Base-by-base conservation (phyloP, 2,329 filamentous ascomycete genomes). In the Arthrobotrys sphaeroides region DNA sequence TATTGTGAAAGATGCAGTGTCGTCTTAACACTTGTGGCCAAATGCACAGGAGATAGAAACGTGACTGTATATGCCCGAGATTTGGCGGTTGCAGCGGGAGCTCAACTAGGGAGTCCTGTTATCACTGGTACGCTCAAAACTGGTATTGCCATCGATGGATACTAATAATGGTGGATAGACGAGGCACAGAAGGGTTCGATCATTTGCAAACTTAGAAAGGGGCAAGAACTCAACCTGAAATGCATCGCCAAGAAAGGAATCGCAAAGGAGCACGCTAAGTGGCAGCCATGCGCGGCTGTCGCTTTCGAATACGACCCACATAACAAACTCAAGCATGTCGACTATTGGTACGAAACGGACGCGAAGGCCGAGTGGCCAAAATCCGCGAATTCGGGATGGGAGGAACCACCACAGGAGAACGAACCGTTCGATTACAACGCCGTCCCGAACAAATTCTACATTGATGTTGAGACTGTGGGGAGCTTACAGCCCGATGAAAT, bases 211-310 rank as follows among this genome's bases (percentile, higher is more conserved):
- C 85, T 99, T 81, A 88, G 94, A 72, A 91, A 90, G 81, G 93
- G 91, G 1, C 95, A 99, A 84, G 93, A 97, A 83, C 85, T 99
- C 75, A 90, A 93, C 82, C 88, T 99, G 81, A 91, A 88, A 77
- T 98, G 94, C 82, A 91, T 97, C 78, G 95, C 94, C 59, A 97
- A 97, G 86, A 98, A 98, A 86, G 95, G 95, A 0, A 98, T 98
- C 78, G 94, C 94, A 38, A 99, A 99, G 86, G 95, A 99, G 83
- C 95, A 99, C 83, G 92, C 95, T 7, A 99, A 99, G 83, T 99
- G 95, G 95, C 91, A 93, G 80, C 94, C 95, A 1, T 94, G 92
- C 36, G 88, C 93, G 42, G 95, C 95, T 2, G 90, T 99, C 42
- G 94, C 93, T 22, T 99, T 99, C 82, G 95, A 99, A 83, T 99